These are phyloP conservation scores for Pulveroboletus sp. DNA, from an alignment of 768 basidiomycete species.

Conservation along the genomic window DNA sequence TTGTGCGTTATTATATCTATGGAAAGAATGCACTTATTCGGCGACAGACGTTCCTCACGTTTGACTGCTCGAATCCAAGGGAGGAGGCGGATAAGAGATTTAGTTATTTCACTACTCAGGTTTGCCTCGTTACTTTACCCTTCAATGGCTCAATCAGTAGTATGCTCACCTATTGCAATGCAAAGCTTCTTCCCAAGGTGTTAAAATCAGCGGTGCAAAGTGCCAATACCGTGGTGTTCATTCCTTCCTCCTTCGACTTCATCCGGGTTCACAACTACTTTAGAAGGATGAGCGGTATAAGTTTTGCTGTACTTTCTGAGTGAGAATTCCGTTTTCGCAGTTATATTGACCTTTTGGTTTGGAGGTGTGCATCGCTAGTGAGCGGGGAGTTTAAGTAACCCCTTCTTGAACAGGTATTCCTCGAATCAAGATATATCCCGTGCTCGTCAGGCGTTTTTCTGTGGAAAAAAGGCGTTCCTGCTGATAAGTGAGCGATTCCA, in stretches of 20 bases:
- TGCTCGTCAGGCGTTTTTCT: slow-evolving; percentile 90
- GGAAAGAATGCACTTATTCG: not conserved
- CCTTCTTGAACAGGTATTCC: slow-evolving; percentile 59
- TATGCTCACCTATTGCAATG: not conserved
- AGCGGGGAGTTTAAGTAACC: not conserved
- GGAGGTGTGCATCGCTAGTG: not conserved
- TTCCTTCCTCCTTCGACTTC: slow-evolving; percentile 96
- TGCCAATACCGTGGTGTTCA: slow-evolving; percentile 78
- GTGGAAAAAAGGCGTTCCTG: slow-evolving; percentile 78
- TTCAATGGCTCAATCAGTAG: not conserved
- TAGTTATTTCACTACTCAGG: slow-evolving; percentile 82
- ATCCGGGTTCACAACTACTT: slow-evolving; percentile 87
- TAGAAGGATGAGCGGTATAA: slow-evolving; percentile 62
- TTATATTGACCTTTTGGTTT: not conserved
- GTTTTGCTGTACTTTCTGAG: slow-evolving; percentile 88
- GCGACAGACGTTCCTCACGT: slow-evolving; percentile 62
- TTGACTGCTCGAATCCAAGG: slow-evolving; percentile 64
- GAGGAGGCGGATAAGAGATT: slow-evolving; percentile 88
- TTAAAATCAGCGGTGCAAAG: slow-evolving; percentile 93
- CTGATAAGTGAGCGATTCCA: slow-evolving; percentile 97
- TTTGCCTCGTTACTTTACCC: slow-evolving; percentile 23
- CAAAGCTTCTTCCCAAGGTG: slow-evolving; percentile 73
- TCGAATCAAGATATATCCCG: slow-evolving; percentile 92
- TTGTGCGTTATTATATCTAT: not conserved
- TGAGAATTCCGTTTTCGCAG: slow-evolving; percentile 32